Evolutionary conservation across 305 asterid species (phyloP).

Genomic region (Fraxinus sp.): DNA sequence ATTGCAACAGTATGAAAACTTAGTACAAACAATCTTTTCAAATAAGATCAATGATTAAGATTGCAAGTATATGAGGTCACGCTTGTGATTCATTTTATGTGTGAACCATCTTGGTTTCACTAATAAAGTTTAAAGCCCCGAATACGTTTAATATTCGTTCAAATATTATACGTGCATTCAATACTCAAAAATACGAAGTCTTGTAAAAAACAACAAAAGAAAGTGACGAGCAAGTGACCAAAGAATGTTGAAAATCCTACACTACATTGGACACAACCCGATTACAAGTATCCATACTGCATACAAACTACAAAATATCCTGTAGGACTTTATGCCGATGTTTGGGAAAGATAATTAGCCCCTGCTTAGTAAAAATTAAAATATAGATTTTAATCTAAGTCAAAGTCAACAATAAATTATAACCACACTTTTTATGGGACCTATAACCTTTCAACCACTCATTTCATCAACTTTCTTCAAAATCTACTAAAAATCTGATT

Average conservation of each 20-base stretch:
- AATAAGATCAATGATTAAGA: neutral
- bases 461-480: neutral
- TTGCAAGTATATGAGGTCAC: neutral
- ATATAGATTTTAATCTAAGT: neutral
- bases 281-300: neutral
- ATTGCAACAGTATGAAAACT: neutral
- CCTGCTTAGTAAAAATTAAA: too few species aligned
- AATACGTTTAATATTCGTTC: neutral
- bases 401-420: neutral
- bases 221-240: neutral
- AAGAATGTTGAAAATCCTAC: neutral
- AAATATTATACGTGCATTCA: neutral
- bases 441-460: neutral
- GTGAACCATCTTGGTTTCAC: neutral
- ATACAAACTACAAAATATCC: neutral
- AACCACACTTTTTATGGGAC: neutral
- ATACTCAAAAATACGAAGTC: neutral
- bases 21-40: neutral
- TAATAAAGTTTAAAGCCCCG: neutral
- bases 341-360: neutral
- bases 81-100: neutral
- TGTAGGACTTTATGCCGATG: neutral
- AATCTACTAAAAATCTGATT: neutral
- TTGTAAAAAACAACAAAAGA: neutral
- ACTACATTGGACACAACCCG: neutral